phyloP scores from a whole-genome alignment of 139 green algal species.

The Edaphochlamys debaryana region DNA sequence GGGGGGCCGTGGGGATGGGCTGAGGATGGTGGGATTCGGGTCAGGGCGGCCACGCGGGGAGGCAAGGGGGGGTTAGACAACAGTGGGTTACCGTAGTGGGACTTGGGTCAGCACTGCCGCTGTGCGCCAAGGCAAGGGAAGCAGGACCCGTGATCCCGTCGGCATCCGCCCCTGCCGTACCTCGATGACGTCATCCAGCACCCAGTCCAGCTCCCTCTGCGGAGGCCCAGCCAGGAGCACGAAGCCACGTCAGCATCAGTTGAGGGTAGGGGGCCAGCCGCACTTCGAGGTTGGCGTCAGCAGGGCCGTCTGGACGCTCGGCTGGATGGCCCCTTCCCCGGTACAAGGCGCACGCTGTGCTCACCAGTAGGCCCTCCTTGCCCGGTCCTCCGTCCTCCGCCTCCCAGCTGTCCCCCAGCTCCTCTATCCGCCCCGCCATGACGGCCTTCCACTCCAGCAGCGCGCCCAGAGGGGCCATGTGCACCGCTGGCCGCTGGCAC shows the following conservation, averaged over 20 bases:
- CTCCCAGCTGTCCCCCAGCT: conserved; percentile 42
- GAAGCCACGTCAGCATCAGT: neutral
- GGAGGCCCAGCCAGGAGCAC: neutral
- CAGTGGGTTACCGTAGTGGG: too few species aligned
- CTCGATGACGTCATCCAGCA: conserved; percentile 75
- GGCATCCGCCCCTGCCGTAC: too few species aligned
- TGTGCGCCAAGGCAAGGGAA: too few species aligned
- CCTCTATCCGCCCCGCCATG: conserved; percentile 6
- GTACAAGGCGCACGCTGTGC: neutral
- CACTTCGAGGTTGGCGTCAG: too few species aligned
- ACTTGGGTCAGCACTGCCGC: too few species aligned
- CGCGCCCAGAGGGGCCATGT: conserved; percentile 25
- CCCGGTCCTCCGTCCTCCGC: conserved; percentile 44
- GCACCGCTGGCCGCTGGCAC: conserved; percentile 13
- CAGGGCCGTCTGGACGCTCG: too few species aligned
- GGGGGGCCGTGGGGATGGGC: too few species aligned
- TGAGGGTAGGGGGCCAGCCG: neutral
- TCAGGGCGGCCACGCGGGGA: too few species aligned
- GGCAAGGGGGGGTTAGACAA: too few species aligned
- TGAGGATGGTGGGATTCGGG: too few species aligned
- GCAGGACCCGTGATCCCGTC: too few species aligned
- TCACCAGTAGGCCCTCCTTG: conserved; percentile 49
- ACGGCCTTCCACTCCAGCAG: conserved; percentile 28
- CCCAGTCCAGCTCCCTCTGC: conserved; percentile 77
- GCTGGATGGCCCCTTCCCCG: too few species aligned